phyloP scores from a whole-genome alignment of 2,329 filamentous ascomycete species.

The Aspergillus tubingensis region DNA sequence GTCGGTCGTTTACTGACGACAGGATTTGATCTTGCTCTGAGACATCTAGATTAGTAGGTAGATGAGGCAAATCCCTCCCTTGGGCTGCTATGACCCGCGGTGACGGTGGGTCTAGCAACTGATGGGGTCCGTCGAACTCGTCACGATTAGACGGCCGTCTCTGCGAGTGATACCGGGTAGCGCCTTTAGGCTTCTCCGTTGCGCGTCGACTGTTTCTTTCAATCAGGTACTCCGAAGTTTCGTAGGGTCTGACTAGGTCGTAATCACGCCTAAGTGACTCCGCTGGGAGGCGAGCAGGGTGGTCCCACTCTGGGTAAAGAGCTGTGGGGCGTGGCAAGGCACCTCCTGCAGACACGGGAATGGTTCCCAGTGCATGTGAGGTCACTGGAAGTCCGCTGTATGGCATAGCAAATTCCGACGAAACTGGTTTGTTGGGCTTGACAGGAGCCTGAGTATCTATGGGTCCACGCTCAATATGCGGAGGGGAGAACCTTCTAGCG shows the following conservation, averaged over 20 bases:
- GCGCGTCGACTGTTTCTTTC: constrained; percentile 38
- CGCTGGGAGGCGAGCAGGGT: constrained; percentile 31
- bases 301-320: constrained; percentile 38
- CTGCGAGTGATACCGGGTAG: constrained; percentile 50
- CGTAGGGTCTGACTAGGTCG: constrained; percentile 34
- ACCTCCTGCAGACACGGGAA: constrained; percentile 37
- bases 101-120: constrained; percentile 73
- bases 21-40: constrained; percentile 84
- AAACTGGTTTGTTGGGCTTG: constrained; percentile 24
- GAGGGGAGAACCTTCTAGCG: constrained; percentile 33
- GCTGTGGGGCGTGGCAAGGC: constrained; percentile 31
- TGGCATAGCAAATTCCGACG: constrained; percentile 32
- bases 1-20: constrained; percentile 76
- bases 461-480: constrained; percentile 30
- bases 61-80: constrained; percentile 76
- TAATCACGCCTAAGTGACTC: constrained; percentile 37
- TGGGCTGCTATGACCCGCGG: constrained; percentile 72
- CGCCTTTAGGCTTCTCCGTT: constrained; percentile 34
- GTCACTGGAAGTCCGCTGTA: constrained; percentile 33
- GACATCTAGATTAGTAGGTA: constrained; percentile 78
- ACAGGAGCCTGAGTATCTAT: constrained; percentile 31
- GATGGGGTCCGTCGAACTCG: constrained; percentile 86
- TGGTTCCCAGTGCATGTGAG: constrained; percentile 29
- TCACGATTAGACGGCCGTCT: constrained; percentile 77
- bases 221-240: constrained; percentile 39